A percentile compares a stretch with the other conserved stretches of the same genome.
These are phyloP conservation scores for Udeniomyces megalosporus DNA, from an alignment of 768 basidiomycete genomes.

Conservation along the genomic window DNA sequence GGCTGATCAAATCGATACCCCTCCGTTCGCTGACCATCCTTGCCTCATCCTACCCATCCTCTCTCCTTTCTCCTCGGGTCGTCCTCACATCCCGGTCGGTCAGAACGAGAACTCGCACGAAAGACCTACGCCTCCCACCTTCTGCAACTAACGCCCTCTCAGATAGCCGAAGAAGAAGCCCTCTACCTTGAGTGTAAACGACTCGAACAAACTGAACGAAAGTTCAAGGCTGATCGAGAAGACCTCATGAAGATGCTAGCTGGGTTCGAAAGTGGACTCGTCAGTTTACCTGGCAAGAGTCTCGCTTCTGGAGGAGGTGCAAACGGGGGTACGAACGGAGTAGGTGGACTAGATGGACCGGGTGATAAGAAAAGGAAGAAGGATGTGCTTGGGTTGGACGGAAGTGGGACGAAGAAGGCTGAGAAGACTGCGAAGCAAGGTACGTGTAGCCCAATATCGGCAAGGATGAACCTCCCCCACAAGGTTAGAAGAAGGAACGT, in stretches of 20 bases:
- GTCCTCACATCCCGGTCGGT: too few species aligned
- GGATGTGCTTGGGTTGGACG: conserved; percentile 17
- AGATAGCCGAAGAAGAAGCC: conserved; percentile 88
- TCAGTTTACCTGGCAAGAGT: conserved; percentile 20
- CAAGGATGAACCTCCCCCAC: conserved; percentile 10
- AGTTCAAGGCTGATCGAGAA: conserved; percentile 74
- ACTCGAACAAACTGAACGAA: conserved; percentile 80
- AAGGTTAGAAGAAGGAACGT: too few species aligned
- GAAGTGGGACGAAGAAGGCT: conserved; percentile 19
- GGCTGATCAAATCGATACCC: too few species aligned
- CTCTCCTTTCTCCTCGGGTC: neutral
- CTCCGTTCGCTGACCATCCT: neutral
- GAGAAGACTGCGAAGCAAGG: conserved; percentile 17
- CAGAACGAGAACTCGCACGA: conserved; percentile 72
- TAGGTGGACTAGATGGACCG: conserved; percentile 2
- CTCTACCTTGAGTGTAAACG: conserved; percentile 83
- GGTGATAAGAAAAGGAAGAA: conserved; percentile 28
- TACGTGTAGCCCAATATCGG: neutral
- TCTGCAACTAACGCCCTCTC: conserved; percentile 72
- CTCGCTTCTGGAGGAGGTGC: neutral
- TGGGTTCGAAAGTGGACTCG: conserved; percentile 21
- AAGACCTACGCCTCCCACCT: conserved; percentile 74
- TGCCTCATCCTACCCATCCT: too few species aligned
- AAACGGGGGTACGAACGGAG: neutral
- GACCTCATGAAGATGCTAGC: conserved; percentile 62